Base-by-base conservation (phyloP, 2,329 filamentous ascomycete species). In the Clonostachys chloroleuca region DNA sequence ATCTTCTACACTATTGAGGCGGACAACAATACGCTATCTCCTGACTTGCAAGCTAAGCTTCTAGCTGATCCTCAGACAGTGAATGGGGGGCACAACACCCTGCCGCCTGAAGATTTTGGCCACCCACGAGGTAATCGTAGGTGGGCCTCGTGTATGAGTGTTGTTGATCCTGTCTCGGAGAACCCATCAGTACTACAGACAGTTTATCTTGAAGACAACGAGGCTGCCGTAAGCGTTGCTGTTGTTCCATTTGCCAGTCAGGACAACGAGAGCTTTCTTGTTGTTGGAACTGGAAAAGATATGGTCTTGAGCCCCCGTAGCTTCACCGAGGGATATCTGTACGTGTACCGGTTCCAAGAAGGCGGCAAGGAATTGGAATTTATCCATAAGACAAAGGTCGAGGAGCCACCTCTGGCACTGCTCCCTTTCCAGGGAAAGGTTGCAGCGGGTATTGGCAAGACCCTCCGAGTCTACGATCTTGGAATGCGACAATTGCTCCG, bases 121-220 rank as follows among this genome's bases (percentile, higher is more conserved):
- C 90, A 96, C 59, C 88, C 94, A 10, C 83, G 85, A 48, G 91
- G 84, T 20, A 83, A 81, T 50, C 87, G 89, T 17, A 87, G 92
- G 54, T 99, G 94, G 94, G 90, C 94, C 39, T 97, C 92, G 10
- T 97, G 92, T 65, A 92, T 99, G 54, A 91, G 89, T 59, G 81
- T 96, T 17, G 78, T 99, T 16, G 94, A 99, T 59, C 92, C 94
- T 1, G 63, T 92, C 4, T 80, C 74, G 14, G 80, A 87, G 43
- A 92, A 94, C 58, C 72, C 71, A 0, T 63, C 68, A 5, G 85
- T 95, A 2, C 65, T 94, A 5, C 84, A 88, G 53, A 91, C 83
- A 1, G 74, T 97, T 40, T 86, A 97, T 49, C 69, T 99, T 0
- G 85, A 87, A 44, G 85, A 94, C 39, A 97, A 99, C 56, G 92